A percentile compares a stretch with the other conserved stretches of the same genome.
phyloP scores from a whole-genome alignment of 1,139 yeast genomes.

The Geotrichum armillariae region DNA sequence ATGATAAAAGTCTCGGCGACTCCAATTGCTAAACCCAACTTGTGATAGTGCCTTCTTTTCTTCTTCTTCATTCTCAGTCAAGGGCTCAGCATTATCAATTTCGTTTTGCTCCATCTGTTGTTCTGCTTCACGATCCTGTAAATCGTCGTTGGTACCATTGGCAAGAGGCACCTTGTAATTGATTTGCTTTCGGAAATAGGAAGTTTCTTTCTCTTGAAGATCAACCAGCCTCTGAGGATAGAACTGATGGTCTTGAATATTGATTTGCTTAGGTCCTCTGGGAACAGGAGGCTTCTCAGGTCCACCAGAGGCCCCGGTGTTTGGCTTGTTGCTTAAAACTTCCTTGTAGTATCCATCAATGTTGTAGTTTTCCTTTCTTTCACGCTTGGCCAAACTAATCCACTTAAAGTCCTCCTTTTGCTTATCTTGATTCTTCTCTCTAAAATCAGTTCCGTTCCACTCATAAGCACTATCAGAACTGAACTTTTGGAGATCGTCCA shows the following conservation, averaged over 20 bases:
- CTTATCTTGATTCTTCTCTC: conserved; percentile 56
- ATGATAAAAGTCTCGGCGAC: conserved; percentile 83
- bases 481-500: conserved; percentile 90
- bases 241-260: conserved; percentile 86
- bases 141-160: conserved; percentile 48
- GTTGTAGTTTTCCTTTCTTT: conserved; percentile 84
- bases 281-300: conserved; percentile 46
- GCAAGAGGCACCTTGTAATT: conserved; percentile 68
- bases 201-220: conserved; percentile 74
- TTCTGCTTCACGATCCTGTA: conserved; percentile 53
- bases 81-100: conserved; percentile 68
- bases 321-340: too few relatives aligned
- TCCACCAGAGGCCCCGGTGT: conserved; percentile 44
- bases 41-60: conserved; percentile 60
- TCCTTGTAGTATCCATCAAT: conserved; percentile 88
- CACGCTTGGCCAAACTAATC: conserved; percentile 88
- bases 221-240: conserved; percentile 65
- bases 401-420: conserved; percentile 44
- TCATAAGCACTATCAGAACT: conserved; percentile 90
- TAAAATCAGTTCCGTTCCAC: conserved; percentile 94
- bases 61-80: conserved; percentile 71
- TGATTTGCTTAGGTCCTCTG: conserved; percentile 69
- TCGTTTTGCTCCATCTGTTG: conserved; percentile 65
- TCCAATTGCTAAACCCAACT: conserved; percentile 78
- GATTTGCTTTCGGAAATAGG: conserved; percentile 69